phyloP scores from a whole-genome alignment of 768 basidiomycete species.

The Roridomyces roridus region DNA sequence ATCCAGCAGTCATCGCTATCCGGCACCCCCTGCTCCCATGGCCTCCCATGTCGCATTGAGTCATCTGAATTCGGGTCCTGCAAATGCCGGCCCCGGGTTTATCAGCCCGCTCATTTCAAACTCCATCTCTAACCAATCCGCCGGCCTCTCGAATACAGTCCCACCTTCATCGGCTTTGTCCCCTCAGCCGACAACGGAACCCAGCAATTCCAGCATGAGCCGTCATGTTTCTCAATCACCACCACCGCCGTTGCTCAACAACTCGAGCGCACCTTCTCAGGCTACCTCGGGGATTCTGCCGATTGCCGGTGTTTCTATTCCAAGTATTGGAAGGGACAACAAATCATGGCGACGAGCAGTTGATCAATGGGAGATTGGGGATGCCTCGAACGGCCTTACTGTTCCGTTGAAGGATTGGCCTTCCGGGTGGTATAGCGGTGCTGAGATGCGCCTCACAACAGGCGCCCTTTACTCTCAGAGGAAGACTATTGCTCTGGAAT shows the following conservation, averaged over 20 bases:
- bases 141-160: too few species aligned
- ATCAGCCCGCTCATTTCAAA: too few species aligned
- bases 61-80: too few species aligned
- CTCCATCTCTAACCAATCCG: too few species aligned
- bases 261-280: neutral
- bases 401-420: neutral
- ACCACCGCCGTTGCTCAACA: neutral
- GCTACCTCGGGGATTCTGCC: too few species aligned
- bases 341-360: neutral
- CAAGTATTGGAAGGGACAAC: neutral
- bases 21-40: neutral
- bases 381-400: neutral
- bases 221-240: too few species aligned
- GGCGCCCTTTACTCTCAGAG: neutral
- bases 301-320: neutral
- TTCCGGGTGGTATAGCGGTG: neutral
- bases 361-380: neutral
- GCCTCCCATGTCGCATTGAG: too few species aligned
- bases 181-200: too few species aligned
- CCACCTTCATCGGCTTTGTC: too few species aligned
- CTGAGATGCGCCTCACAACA: neutral
- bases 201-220: too few species aligned
- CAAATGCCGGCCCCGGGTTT: too few species aligned
- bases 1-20: neutral
- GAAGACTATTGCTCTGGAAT: too few species aligned